Evolutionary conservation across 208 protist species (phyloP), one percentile per base, ranked within the genome.

Genomic region (Trypanosoma conorhini): DNA sequence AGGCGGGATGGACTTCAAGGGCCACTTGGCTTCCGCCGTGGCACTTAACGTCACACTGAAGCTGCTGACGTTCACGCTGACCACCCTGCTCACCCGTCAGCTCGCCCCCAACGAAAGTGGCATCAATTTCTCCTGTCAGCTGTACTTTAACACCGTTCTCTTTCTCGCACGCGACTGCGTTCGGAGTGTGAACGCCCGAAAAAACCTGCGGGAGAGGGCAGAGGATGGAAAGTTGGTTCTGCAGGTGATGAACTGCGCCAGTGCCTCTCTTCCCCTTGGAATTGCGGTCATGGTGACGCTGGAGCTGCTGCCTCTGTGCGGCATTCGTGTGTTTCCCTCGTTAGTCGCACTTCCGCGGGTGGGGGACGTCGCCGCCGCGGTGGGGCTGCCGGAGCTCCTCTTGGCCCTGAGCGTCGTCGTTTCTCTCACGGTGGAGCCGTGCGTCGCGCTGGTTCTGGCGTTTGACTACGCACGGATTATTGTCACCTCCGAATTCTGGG

Each of bases 91-190:
- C 28, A 96, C 91, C 8, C 86, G 91, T 1, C 77, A 85, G 62
- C 83, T 96, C 15, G 55, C 84, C 48, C 91, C 91, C 5, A 75
- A 80, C 57, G 78, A 91, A 71, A 87, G 81, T 56, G 91, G 91
- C 30, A 55, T 96, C 3, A 82, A 82, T 58, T 94, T 93, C 54
- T 80, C 81, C n/a, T 91, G 74, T 75, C 79, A 73, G 48, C 70
- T 96, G 13, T 94, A 94, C 77, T 83, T 88, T n/a, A 88, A 96
- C 51, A 81, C 84, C 7, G 80, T 91, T 1, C 74, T 93, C 8
- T 96, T 93, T 62, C 55, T 94, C 54, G 80, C 83, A 24, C 74
- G 88, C 5, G 91, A 96, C 66, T 85, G 85, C 3, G 81, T 90
- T 8, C 86, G 87, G 19, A 92, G 76, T 67, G 85, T 86, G 5